Base-by-base conservation (phyloP, 805 yeast genomes). In the Candida dajiaensis region DNA sequence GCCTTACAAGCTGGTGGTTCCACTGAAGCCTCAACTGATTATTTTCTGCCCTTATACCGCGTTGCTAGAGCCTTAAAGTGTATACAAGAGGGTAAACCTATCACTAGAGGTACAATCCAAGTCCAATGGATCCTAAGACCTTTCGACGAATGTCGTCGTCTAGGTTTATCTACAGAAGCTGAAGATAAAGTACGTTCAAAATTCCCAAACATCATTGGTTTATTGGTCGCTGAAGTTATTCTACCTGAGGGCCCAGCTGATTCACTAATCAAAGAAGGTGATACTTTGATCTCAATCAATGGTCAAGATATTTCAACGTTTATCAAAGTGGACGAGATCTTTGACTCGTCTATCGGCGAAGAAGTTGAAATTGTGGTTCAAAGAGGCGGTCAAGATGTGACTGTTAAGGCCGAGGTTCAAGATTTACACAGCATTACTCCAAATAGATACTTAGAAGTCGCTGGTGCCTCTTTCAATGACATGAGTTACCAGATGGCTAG, bases 1-100 rank as follows among this genome's bases (percentile, higher is more conserved):
- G 97, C 97, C 0, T 69, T 90, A 44, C 96, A 89, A 66, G 97
- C 97, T 2, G 97, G 97, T 59, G 97, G 97, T 3, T 79, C 86
- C 7, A 78, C 89, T 1, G 94, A 86, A 54, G 90, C 96, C 1
- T 87, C 97, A 0, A 90, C 97, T 0, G 97, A 90, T 68, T 90
- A 87, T 68, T 90, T 90, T 61, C 67, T 90, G 43, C 97, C 97
- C 0, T 78, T 90, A 8, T 82, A 81, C 64, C 73, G 97, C 60
- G 95, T 90, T 2, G 66, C 79, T 50, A 77, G 97, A 52, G 96
- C 97, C 0, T 73, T 90, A 52, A 69, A 70, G 50, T 87, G 96
- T 57, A 67, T 89, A 21, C 95, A 86, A 63, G 57, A 66, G 3
- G 59, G 65, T 0, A 47, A 63, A 40, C 80, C 83, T 1, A 80